Conservation (phyloP, 2,329 filamentous ascomycete genomes). For the Trichophyton rubrum region DNA sequence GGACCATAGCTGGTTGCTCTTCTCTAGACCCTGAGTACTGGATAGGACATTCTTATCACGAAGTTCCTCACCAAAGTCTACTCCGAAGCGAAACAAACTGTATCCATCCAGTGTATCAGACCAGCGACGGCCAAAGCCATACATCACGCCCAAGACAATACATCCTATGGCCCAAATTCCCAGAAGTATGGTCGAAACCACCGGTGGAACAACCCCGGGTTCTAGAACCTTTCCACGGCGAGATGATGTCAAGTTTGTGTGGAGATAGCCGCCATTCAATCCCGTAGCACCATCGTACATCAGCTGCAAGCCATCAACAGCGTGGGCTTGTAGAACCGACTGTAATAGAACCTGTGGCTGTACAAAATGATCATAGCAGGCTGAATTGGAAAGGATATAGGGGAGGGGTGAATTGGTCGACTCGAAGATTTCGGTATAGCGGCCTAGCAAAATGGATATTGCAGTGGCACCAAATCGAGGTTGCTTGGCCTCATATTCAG, state of each 20-base stretch:
- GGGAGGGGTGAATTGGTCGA: neutral
- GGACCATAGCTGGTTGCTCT: neutral
- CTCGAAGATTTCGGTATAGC: slow-evolving; percentile 3
- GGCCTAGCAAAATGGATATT: neutral
- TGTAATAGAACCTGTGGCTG: neutral
- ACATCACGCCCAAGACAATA: slow-evolving; percentile 7
- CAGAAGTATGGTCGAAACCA: slow-evolving; percentile 4
- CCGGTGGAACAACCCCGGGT: slow-evolving; percentile 4
- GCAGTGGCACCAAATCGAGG: neutral
- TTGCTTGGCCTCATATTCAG: neutral
- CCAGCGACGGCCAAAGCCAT: slow-evolving; percentile 10
- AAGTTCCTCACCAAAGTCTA: slow-evolving; percentile 3
- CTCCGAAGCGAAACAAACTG: slow-evolving; percentile 11
- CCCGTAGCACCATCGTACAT: slow-evolving; percentile 6
- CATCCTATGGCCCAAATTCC: slow-evolving; percentile 10
- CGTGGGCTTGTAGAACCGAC: slow-evolving; percentile 7
- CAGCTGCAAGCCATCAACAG: slow-evolving; percentile 6
- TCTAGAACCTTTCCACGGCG: slow-evolving; percentile 5
- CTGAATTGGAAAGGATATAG: neutral
- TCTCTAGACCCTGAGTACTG: neutral
- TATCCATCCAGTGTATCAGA: slow-evolving; percentile 11
- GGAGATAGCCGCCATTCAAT: neutral
- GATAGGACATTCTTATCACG: neutral
- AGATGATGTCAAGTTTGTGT: slow-evolving; percentile 4
- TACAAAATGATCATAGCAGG: neutral